These are phyloP conservation scores for Torrubiellomyces zombiae DNA, from an alignment of 2,329 filamentous ascomycete genomes.

Conservation along the genomic window DNA sequence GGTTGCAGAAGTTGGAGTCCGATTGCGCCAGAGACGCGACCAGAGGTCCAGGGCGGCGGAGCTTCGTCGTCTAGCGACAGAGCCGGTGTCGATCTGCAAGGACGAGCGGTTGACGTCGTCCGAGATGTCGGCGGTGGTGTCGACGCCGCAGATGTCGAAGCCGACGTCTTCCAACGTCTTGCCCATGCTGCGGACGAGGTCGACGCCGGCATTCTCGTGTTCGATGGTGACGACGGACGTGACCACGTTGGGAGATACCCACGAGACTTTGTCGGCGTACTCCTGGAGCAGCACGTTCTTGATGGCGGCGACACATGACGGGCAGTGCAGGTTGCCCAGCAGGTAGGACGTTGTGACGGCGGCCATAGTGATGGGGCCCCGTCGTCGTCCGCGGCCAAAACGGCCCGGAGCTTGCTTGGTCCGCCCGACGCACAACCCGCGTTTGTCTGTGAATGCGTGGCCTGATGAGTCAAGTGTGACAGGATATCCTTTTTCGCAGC, in stretches of 20 bases:
- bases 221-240: constrained; percentile 50
- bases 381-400: too few relatives aligned
- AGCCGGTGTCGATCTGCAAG: constrained; percentile 6
- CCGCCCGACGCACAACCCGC: too few relatives aligned
- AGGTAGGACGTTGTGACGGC: constrained; percentile 42
- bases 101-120: constrained; percentile 12
- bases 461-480: too few relatives aligned
- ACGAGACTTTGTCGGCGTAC: constrained; percentile 28
- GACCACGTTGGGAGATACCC: constrained; percentile 54
- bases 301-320: constrained; percentile 55
- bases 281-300: constrained; percentile 35
- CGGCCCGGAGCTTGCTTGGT: too few relatives aligned
- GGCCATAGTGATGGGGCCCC: too few relatives aligned
- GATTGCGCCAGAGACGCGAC: constrained; percentile 15
- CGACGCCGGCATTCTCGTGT: constrained; percentile 27
- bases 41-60: constrained; percentile 13
- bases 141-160: constrained; percentile 39
- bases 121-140: constrained; percentile 17
- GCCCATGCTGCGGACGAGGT: constrained; percentile 25
- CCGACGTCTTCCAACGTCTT: constrained; percentile 36
- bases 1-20: constrained; percentile 8
- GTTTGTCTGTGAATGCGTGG: too few relatives aligned
- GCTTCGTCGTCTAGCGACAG: constrained; percentile 6
- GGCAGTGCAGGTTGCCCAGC: constrained; percentile 62
- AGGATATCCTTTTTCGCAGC: too few relatives aligned